These are phyloP conservation scores for Pharnaceum exiguum DNA, from an alignment of 148 eudicot genomes.

Conservation along the genomic window DNA sequence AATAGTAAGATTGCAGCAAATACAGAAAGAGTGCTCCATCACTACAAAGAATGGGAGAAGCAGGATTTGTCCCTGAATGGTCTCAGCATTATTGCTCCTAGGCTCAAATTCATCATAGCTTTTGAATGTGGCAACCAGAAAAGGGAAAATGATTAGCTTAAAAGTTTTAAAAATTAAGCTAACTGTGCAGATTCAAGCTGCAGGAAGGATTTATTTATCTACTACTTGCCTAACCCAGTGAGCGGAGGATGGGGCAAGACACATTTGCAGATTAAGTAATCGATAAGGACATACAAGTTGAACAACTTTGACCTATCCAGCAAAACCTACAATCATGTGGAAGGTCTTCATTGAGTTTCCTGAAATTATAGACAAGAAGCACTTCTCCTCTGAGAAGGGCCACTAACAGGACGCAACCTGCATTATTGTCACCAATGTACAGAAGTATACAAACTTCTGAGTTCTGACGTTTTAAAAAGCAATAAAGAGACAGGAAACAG, in stretches of 20 bases:
- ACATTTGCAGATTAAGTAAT: not conserved
- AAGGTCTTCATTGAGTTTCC: not conserved
- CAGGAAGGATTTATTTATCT: not conserved
- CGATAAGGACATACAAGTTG: constrained; percentile 2
- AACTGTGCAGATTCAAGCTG: not conserved
- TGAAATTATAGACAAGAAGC: constrained; percentile 8
- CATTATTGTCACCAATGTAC: constrained; percentile 2
- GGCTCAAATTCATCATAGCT: not conserved
- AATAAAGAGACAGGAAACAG: not conserved
- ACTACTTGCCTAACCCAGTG: not conserved
- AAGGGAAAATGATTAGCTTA: not conserved
- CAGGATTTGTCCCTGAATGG: not conserved
- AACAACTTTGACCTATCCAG: constrained; percentile 3
- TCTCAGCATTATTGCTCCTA: too few relatives aligned
- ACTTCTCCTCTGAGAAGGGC: not conserved
- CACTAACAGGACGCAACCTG: constrained; percentile 1
- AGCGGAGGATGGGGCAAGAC: not conserved
- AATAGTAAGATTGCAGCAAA: too few relatives aligned
- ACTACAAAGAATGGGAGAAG: constrained; percentile 5
- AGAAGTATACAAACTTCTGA: not conserved
- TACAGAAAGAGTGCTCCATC: not conserved
- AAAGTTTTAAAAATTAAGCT: not conserved
- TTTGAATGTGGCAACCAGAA: not conserved
- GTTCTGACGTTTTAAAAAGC: not conserved
- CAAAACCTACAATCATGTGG: not conserved